Evolutionary conservation across 306 rosid species (phyloP).

Genomic region (Pterocarpus santalinus): DNA sequence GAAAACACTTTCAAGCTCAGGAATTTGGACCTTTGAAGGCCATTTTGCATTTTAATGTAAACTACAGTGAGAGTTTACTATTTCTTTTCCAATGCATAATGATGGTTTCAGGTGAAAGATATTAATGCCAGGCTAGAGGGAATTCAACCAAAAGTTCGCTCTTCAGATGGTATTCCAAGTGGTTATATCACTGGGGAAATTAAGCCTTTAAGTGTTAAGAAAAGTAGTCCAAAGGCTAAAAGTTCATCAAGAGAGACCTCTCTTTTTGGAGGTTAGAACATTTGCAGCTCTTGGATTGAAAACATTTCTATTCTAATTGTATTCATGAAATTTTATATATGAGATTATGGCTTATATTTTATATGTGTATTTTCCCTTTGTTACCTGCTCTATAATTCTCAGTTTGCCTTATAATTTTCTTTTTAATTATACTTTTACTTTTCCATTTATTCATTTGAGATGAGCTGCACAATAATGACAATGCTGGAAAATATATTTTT

Average conservation of each 20-base stretch:
- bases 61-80: constrained; percentile 6
- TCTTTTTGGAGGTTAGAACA: constrained; percentile 88
- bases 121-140: constrained; percentile 97
- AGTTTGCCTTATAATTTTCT: background rate
- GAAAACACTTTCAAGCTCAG: background rate
- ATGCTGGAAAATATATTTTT: background rate
- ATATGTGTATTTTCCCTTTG: constrained; percentile 18
- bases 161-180: constrained; percentile 73
- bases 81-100: constrained; percentile 31
- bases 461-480: constrained; percentile 36
- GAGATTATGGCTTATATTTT: constrained; percentile 26
- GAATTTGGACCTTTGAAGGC: constrained; percentile 5
- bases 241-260: constrained; percentile 84
- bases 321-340: constrained; percentile 17
- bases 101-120: constrained; percentile 87
- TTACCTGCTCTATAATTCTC: constrained; percentile 4
- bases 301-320: constrained; percentile 10
- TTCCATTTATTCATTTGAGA: constrained; percentile 34
- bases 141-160: constrained; percentile 83
- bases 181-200: constrained; percentile 74
- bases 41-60: constrained; percentile 37
- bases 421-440: constrained; percentile 17
- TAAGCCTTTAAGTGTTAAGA: constrained; percentile 70
- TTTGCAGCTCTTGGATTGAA: constrained; percentile 36
- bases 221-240: constrained; percentile 94